phyloP scores from a whole-genome alignment of 345 rosid species.

The Eucalyptus globulus region DNA sequence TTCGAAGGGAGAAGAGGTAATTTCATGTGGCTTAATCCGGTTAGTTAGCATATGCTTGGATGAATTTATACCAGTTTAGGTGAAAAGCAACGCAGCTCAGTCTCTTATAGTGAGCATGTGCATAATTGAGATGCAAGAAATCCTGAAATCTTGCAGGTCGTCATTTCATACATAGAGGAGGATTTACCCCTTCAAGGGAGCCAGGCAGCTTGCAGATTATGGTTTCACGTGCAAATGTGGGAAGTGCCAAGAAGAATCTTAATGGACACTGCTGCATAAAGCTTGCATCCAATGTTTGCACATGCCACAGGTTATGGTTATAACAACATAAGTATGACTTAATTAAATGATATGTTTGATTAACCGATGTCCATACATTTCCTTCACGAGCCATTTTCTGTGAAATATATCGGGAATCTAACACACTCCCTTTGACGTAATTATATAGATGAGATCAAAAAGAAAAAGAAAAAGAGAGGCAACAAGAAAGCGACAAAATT shows the following conservation, averaged over 20 bases:
- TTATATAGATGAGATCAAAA: too few relatives aligned
- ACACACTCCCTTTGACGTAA: not conserved
- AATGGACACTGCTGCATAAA: not conserved
- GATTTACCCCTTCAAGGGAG: conserved; percentile 61
- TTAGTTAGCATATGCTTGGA: not conserved
- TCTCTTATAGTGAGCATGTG: not conserved
- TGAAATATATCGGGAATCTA: too few relatives aligned
- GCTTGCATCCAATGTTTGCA: not conserved
- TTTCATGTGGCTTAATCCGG: not conserved
- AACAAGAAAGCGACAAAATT: too few relatives aligned
- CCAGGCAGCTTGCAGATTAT: conserved; percentile 63
- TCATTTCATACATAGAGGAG: conserved; percentile 77
- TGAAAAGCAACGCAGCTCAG: not conserved
- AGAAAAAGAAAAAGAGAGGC: not conserved
- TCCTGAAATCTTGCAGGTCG: conserved; percentile 25
- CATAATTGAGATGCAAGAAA: not conserved
- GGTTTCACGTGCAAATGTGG: conserved; percentile 66
- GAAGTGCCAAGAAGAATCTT: conserved; percentile 38
- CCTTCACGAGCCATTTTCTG: not conserved
- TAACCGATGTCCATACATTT: not conserved
- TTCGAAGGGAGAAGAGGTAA: conserved; percentile 73
- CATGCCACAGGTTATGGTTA: not conserved
- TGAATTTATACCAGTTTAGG: not conserved
- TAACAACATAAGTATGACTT: not conserved
- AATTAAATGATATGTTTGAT: not conserved